Base-by-base conservation (phyloP, 495 filamentous ascomycete species). In the Tuber microsphaerosporum region DNA sequence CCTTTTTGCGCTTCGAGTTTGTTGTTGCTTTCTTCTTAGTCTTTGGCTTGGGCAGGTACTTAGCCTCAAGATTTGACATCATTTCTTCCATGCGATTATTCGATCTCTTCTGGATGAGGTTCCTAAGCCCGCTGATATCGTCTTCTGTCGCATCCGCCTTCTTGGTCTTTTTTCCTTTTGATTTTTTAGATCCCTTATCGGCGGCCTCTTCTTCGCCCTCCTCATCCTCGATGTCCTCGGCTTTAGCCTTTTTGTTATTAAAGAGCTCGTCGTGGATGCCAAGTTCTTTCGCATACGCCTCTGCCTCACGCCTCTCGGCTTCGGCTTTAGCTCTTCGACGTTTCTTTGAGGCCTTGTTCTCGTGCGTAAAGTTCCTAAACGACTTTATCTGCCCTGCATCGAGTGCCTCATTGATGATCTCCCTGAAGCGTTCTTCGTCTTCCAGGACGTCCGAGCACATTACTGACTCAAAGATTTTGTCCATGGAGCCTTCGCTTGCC, bases 361-460 rank as follows among this genome's bases (percentile, higher is more conserved):
- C 93, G 19, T 91, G 85, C 7, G 87, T 88, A 83, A 94, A 98
- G 31, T 87, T 86, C 37, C 87, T 85, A 83, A 89, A 94, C 2
- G 83, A 84, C 76, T 91, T 82, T 6, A 93, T 91, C 51, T 91
- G 87, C 0, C 87, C 89, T 7, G 84, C 86, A 65, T 86, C 86
- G 81, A 99, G 94, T n/a, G 92, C 96, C 69, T 88, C 85, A 80
- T 97, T 90, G 73, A 99, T 92, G 43, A 94, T 92, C 8, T 76
- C 84, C 12, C 91, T 88, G 83, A 97, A 97, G 39, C 95, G 88
- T 71, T 91, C 90, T 74, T 98, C 95, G 75, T 98, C 95, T 74
- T 94, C 91, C 0, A 94, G 81, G 12, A 92, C 89, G 82, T 94
- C 88, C 76, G 91, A 93, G 37, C 95, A 86, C 92, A 98, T 94